Evolutionary conservation across 108 stramenopile genomes (phyloP), one percentile per base, ranked within the genome.

Genomic region (Nitzschia sp.): DNA sequence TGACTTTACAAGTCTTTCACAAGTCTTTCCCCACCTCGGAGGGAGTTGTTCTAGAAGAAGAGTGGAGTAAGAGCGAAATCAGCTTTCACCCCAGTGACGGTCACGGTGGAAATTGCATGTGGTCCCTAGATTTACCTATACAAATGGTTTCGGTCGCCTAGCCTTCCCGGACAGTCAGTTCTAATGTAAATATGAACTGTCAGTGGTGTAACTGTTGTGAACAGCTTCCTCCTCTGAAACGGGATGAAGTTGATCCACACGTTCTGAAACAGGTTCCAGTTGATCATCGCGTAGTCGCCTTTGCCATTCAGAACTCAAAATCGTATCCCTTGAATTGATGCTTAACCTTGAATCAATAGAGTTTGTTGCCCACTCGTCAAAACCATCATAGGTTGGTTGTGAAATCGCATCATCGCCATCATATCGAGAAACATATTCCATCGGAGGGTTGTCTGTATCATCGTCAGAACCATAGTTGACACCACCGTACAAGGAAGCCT

Each of bases 391-490:
- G 15, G n/a, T 39, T 48, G 46, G 46, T 6, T 48, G n/a, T 17
- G n/a, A 17, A 48, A 48, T 48, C 14, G 46, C 17, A 48, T 48
- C 17, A 6, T 48, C 17, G n/a, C 46, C 46, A 48, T 17, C 17
- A 6, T 48, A 48, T 17, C 46, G 46, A 12, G 57, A 2, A 15
- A 58, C 20, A 58, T 38, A 58, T 3, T 54, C 53, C 24, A 54
- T 21, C 12, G 24, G 20, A 12, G 53, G 53, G 12, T 26, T 24
- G 1, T 15, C 17, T 26, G 29, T 37, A 2, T 58, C 57, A 14
- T 39, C 57, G 38, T 58, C 57, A 14, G 57, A 58, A 12, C 57
- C 57, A 58, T 58, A 58, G 38, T 58, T 38, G 37, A 58, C 57
- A 14, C 57, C 57, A 39, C 57, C 57, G 39, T 40, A 58, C 15